phyloP scores from a whole-genome alignment of 768 basidiomycete species.

The Tephrocybe rancida region DNA sequence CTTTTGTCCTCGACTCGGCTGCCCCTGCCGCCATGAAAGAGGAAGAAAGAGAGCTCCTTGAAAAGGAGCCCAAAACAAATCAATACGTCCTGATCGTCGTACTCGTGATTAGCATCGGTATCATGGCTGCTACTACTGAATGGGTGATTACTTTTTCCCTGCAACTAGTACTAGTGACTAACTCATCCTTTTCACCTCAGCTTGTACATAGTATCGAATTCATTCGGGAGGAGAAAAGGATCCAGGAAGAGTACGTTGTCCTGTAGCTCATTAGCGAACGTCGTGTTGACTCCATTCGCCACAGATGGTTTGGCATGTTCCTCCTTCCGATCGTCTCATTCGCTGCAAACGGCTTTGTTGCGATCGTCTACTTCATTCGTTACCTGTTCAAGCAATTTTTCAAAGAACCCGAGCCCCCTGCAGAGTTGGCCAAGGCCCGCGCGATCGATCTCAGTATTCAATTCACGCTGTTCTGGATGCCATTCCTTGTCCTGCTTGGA shows the following conservation, averaged over 20 bases:
- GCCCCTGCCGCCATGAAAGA: slow-evolving; percentile 47
- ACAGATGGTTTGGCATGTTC: slow-evolving; percentile 74
- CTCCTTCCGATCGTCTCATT: slow-evolving; percentile 75
- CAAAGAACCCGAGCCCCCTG: slow-evolving; percentile 43
- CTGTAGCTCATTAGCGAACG: background rate
- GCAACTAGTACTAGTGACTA: slow-evolving; percentile 20
- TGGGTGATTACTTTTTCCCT: slow-evolving; percentile 42
- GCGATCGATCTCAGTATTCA: slow-evolving; percentile 82
- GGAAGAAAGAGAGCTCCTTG: slow-evolving; percentile 35
- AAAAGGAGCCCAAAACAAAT: slow-evolving; percentile 56
- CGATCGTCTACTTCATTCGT: slow-evolving; percentile 57
- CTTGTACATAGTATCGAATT: slow-evolving; percentile 63
- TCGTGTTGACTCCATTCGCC: background rate
- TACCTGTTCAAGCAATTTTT: slow-evolving; percentile 43
- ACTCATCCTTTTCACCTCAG: slow-evolving; percentile 60
- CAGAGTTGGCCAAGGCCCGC: slow-evolving; percentile 62
- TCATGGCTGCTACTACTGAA: slow-evolving; percentile 74
- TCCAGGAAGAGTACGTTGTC: slow-evolving; percentile 52
- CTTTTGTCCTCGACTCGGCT: slow-evolving; percentile 39
- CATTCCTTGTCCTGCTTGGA: slow-evolving; percentile 64
- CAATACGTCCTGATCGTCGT: slow-evolving; percentile 63
- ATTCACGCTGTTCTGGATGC: slow-evolving; percentile 81
- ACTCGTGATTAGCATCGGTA: slow-evolving; percentile 51
- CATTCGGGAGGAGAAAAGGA: slow-evolving; percentile 43
- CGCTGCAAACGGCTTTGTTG: slow-evolving; percentile 68